A percentile compares a stretch with the other conserved stretches of the same genome.
Evolutionary conservation across 495 filamentous ascomycete species (phyloP).

Genomic region (Aspergillus biplanus): DNA sequence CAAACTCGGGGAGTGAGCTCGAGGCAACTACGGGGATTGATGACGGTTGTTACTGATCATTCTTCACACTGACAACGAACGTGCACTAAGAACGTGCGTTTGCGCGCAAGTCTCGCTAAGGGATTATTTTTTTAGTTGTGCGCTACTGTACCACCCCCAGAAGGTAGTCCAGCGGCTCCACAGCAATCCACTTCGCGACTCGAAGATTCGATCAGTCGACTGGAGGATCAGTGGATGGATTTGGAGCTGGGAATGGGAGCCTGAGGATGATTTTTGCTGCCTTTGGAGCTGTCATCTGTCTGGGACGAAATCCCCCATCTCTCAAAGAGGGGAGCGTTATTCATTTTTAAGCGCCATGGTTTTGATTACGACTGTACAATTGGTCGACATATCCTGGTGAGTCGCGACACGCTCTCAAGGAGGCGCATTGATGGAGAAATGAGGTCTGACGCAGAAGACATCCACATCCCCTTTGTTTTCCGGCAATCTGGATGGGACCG

Average conservation of each 20-base stretch:
- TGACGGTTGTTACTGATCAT: neutral
- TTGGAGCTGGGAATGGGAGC: slow-evolving; percentile 2
- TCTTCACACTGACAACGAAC: slow-evolving; percentile 2
- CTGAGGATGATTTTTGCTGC: neutral
- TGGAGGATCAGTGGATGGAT: slow-evolving; percentile 2
- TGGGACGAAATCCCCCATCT: neutral
- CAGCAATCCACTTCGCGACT: slow-evolving; percentile 2
- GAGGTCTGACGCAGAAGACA: neutral
- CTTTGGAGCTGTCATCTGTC: slow-evolving; percentile 9
- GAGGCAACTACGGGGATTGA: slow-evolving; percentile 8
- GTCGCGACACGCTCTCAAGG: no score
- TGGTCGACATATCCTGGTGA: no score
- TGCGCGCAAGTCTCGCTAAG: slow-evolving; percentile 5
- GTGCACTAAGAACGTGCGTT: slow-evolving; percentile 12
- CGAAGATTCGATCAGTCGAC: slow-evolving; percentile 13
- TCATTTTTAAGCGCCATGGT: neutral
- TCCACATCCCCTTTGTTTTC: neutral
- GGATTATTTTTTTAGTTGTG: slow-evolving; percentile 10
- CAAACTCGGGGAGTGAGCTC: neutral
- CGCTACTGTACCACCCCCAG: slow-evolving; percentile 11
- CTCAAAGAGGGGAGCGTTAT: no score
- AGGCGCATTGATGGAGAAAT: neutral
- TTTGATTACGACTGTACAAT: no score
- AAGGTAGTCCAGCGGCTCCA: slow-evolving; percentile 14
- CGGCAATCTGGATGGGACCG: slow-evolving; percentile 7